These are phyloP conservation scores for Porpolomopsis calyptriformis DNA, from an alignment of 768 basidiomycete genomes.

Conservation along the genomic window DNA sequence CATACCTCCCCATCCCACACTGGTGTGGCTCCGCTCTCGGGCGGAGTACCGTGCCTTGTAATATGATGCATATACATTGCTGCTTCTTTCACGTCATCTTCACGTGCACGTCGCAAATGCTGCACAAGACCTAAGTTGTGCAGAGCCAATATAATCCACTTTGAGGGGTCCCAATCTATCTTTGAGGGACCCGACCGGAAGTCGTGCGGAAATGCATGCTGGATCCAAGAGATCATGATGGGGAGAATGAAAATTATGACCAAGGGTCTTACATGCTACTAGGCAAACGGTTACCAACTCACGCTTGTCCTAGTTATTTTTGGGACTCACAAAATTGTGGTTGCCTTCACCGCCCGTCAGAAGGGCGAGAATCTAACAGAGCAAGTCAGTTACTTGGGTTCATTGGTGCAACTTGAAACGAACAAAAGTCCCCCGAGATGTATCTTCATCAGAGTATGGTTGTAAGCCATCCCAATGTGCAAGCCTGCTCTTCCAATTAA, in stretches of 20 bases:
- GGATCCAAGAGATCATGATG: constrained; percentile 1
- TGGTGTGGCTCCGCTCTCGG: constrained; percentile 12
- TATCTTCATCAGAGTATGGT: constrained; percentile 72
- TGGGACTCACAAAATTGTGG: constrained; percentile 54
- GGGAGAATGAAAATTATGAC: background rate
- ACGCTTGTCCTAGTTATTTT: background rate
- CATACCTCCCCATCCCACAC: constrained; percentile 32
- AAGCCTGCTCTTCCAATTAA: constrained; percentile 28
- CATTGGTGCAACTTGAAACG: constrained; percentile 11
- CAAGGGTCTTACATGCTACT: constrained; percentile 33
- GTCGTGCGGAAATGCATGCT: constrained; percentile 75
- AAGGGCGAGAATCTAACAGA: constrained; percentile 47
- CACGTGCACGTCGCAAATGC: constrained; percentile 38
- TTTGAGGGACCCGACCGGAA: constrained; percentile 55
- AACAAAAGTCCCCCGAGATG: constrained; percentile 65
- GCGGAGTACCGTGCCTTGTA: constrained; percentile 11
- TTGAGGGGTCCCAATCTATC: constrained; percentile 71
- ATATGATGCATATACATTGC: constrained; percentile 38
- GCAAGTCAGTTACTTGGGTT: background rate
- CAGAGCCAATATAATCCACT: constrained; percentile 59
- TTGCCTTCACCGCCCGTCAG: constrained; percentile 71
- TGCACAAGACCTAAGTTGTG: constrained; percentile 36
- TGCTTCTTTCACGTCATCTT: constrained; percentile 40
- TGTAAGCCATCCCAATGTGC: constrained; percentile 79
- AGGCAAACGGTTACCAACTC: background rate